Evolutionary conservation across 2,329 filamentous ascomycete genomes (phyloP), one percentile per base, ranked within the genome.

Genomic region (Trichoderma endophyticum): DNA sequence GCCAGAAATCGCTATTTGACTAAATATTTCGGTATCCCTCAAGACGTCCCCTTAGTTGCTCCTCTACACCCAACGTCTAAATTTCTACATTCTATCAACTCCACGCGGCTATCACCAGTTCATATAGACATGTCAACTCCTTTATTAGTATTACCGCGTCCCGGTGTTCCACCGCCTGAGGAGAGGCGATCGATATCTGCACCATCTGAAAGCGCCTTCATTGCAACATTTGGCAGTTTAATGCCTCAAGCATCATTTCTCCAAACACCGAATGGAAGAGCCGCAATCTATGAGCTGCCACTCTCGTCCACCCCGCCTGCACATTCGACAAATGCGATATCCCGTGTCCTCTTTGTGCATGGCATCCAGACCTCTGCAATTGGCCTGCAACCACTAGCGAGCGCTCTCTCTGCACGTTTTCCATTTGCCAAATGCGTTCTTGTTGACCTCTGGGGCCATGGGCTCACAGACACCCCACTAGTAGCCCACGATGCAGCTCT

Each of bases 381-480:
- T n/a, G 56, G 66, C 66, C 6, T 69, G 15, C 66, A 48, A 5
- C 56, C 66, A 18, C 30, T 69, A 30, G 66, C 66, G 26, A 48
- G 28, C 26, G 28, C 66, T 18, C 36, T 69, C 21, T 51, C 36
- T 6, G 6, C 36, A n/a, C 56, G 36, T 43, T 69, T 69, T 61
- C 66, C 66, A 12, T 15, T n/a, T 60, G 56, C 66, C 9, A 59
- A 61, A 51, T 60, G 54, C n/a, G 56, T 69, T 15, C 66, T 69
- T n/a, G 36, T 69, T 34, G 66, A 69, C 56, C 30, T 60, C 6
- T 69, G 66, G 66, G 66, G 66, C n/a, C 66, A 69, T 15, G 66
- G 66, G 56, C 66, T 69, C 36, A 69, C 56, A 24, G 66, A 69
- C 56, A 69, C 66, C 4, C 66, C 66, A 2, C 26, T 69, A 14